Base-by-base conservation (phyloP, 306 rosid species). In the Datisca glomerata region DNA sequence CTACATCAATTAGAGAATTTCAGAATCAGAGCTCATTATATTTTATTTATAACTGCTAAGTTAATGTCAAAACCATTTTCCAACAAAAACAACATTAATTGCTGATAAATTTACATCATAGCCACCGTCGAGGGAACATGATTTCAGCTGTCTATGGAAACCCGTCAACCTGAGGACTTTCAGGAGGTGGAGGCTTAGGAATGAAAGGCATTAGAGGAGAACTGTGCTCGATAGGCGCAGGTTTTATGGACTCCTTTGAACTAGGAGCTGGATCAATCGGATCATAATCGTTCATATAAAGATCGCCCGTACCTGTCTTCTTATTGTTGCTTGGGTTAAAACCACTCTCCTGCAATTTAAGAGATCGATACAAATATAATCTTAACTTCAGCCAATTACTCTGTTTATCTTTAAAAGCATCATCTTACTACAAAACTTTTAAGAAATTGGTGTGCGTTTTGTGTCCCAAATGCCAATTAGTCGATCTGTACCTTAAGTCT, bases 401-500 rank as follows among this genome's bases (percentile, higher is more conserved):
- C 33, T 28, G 7, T 0, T 28, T 12, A 28, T 28, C 11, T 8
- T 28, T 12, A 28, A 28, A 28, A 28, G n/a, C n/a, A 31, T 1
- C 33, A 12, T 31, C n/a, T 31, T 14, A 8, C n/a, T 14, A 12
- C 9, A 8, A 31, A 3, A 1, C n/a, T 12, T 28, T 8, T 14
- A 2, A 4, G 1, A 10, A n/a, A n/a, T n/a, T n/a, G n/a, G n/a
- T n/a, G n/a, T n/a, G n/a, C n/a, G n/a, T n/a, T n/a, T n/a, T n/a
- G n/a, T n/a, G n/a, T n/a, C n/a, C n/a, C n/a, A n/a, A n/a, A n/a
- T n/a, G n/a, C n/a, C n/a, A n/a, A n/a, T n/a, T n/a, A n/a, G n/a
- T n/a, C n/a, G n/a, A n/a, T n/a, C n/a, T n/a, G n/a, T 75, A 81
- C 94, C 96, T 78, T 78, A 44, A 86, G 59, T 59, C 69, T 81